Percentiles rank a stretch among this genome's conserved stretches.
Evolutionary conservation across 2,329 filamentous ascomycete genomes (phyloP).

Genomic region (Trichoderma afroharzianum): DNA sequence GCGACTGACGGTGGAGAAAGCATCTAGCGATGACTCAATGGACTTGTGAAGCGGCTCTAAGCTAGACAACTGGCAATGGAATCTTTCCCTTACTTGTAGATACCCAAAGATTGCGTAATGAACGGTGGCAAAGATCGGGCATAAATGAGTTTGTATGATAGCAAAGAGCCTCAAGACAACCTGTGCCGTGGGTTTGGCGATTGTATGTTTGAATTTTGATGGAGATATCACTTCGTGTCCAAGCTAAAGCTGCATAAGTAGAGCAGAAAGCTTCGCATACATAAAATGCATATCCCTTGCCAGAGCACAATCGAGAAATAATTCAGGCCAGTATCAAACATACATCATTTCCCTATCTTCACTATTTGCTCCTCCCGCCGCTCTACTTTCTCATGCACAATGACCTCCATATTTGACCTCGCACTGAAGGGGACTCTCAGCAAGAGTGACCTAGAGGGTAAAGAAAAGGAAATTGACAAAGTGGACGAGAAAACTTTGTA

Average conservation of each 20-base stretch:
- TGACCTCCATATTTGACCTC: neutral
- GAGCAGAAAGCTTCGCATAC: neutral
- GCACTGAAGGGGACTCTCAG: neutral
- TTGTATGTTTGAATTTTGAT: too few relatives aligned
- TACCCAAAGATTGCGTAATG: neutral
- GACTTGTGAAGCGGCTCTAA: neutral
- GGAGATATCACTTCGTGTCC: neutral
- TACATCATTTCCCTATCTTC: neutral
- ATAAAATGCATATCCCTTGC: neutral
- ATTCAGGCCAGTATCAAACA: neutral
- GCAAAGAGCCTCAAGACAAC: neutral
- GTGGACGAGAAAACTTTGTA: neutral
- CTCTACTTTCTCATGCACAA: neutral
- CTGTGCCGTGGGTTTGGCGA: neutral
- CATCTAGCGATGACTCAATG: neutral
- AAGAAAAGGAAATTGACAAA: neutral
- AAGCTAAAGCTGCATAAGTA: neutral
- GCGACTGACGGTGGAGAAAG: neutral
- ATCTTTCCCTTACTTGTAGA: neutral
- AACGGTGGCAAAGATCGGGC: neutral
- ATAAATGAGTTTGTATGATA: neutral
- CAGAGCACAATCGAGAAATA: neutral
- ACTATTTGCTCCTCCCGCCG: neutral
- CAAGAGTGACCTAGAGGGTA: neutral
- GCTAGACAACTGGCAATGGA: neutral